Evolutionary conservation across 805 yeast genomes (phyloP), one percentile per base, ranked within the genome.

Genomic region (Zygosaccharomyces lentus): DNA sequence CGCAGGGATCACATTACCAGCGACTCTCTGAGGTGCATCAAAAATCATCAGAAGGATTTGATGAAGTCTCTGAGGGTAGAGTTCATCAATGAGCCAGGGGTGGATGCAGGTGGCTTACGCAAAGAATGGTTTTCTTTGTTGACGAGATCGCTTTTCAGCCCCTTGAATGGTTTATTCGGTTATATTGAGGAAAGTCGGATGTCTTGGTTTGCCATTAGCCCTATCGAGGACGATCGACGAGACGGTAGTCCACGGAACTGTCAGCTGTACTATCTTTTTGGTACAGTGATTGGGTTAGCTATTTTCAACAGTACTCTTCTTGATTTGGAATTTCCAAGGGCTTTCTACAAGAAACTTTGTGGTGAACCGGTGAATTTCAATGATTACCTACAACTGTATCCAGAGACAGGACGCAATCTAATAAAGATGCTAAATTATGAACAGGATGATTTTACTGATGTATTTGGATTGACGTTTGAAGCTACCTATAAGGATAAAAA

Each of bases 61-160:
- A 80, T 84, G 55, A 89, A 90, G 58, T 77, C 87, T 1, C 65
- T 91, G 25, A 75, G 80, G 50, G 83, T 93, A 7, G 90, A 86
- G 56, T 91, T 93, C 62, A 68, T 83, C 3, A 82, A 82, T 48
- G 99, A 91, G 59, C 95, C 90, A 0, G 99, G 98, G 0, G 77
- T 91, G 17, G 99, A 91, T 68, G 97, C 89, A 0, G 98, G 99
- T 2, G 99, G 99, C 0, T 72, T 91, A 48, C 80, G 84, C 56
- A 90, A 89, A 59, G 99, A 91, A 59, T 91, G 99, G 99, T 90
- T 93, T 64, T 70, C 80, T 39, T 66, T 90, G 32, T 68, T 93
- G 32, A 81, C 86, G 1, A 77, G 77, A 47, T 82, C 83, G 21
- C 63, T 91, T 1, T 85, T 90, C 59, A 77, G 76, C 56, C 84